Conservation (phyloP, 2,329 filamentous ascomycete species). For the Sporothrix pseudoabietina region DNA sequence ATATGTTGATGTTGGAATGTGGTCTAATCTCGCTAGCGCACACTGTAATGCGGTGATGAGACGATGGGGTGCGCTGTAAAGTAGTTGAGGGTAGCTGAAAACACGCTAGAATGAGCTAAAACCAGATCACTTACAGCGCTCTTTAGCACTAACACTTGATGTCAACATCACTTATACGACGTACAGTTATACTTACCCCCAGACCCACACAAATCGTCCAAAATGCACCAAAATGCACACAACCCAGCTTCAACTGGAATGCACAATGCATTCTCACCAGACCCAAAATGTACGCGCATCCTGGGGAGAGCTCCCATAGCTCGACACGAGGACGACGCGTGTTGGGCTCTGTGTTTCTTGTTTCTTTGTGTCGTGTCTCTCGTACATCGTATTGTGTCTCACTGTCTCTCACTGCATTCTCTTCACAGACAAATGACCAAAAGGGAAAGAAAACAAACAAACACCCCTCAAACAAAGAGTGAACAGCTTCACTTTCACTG, state of each 20-base stretch:
- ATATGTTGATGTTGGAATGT: constrained; percentile 12
- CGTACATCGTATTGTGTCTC: not conserved
- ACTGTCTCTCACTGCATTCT: not conserved
- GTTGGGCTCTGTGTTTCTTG: not conserved
- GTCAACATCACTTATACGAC: constrained; percentile 3
- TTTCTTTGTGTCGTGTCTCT: not conserved
- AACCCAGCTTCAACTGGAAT: constrained; percentile 8
- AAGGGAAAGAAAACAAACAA: constrained; percentile 18
- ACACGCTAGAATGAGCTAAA: not conserved
- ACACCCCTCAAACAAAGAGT: not conserved
- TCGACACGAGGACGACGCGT: constrained; percentile 23
- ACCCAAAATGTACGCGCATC: not conserved
- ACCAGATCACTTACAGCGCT: not conserved
- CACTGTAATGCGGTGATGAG: not conserved
- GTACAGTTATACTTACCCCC: not conserved
- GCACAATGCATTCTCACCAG: not conserved
- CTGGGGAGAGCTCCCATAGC: constrained; percentile 7
- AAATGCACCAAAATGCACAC: not conserved
- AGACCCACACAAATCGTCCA: not conserved
- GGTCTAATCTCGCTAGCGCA: not conserved
- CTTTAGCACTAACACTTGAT: not conserved
- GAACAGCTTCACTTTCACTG: not conserved
- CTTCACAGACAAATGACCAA: not conserved
- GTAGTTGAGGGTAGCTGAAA: not conserved
- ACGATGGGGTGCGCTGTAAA: not conserved